phyloP scores from a whole-genome alignment of 805 yeast species.

The Yamadazyma phyllophila region DNA sequence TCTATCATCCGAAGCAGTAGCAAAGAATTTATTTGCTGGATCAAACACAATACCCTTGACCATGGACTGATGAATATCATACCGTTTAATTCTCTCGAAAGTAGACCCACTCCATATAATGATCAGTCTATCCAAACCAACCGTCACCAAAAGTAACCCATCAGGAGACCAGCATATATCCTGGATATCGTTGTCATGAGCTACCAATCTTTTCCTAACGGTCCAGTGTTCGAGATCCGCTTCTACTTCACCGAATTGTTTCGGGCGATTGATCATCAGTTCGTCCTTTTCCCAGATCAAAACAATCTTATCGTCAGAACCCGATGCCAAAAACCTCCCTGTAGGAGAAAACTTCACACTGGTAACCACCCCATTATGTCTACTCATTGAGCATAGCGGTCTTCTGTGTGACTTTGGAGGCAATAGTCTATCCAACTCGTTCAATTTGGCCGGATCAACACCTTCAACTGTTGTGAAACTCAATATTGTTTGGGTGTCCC shows the following conservation, averaged over 20 bases:
- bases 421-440: slow-evolving; percentile 11
- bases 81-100: slow-evolving; percentile 82
- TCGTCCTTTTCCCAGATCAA: slow-evolving; percentile 93
- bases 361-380: slow-evolving; percentile 97
- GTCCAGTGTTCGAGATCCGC: slow-evolving; percentile 88
- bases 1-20: slow-evolving; percentile 95
- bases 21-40: slow-evolving; percentile 97
- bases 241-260: slow-evolving; percentile 67
- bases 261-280: slow-evolving; percentile 49
- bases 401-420: slow-evolving; percentile 25
- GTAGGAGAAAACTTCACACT: slow-evolving; percentile 89
- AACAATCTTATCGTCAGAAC: slow-evolving; percentile 90
- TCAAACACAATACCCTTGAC: slow-evolving; percentile 97
- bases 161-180: slow-evolving; percentile 99
- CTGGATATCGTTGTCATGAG: slow-evolving; percentile 97
- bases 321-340: slow-evolving; percentile 88
- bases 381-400: slow-evolving; percentile 86
- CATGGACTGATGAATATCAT: slow-evolving; percentile 91
- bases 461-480: slow-evolving; percentile 32
- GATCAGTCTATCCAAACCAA: slow-evolving; percentile 89
- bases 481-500: slow-evolving; percentile 65
- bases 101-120: slow-evolving; percentile 93
- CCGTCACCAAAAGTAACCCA: slow-evolving; percentile 84
- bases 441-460: slow-evolving; percentile 6
- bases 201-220: slow-evolving; percentile 85